Evolutionary conservation across 176 grass and related monocot genomes (phyloP), one percentile per base, ranked within the genome.

Genomic region (Lolium perenne): DNA sequence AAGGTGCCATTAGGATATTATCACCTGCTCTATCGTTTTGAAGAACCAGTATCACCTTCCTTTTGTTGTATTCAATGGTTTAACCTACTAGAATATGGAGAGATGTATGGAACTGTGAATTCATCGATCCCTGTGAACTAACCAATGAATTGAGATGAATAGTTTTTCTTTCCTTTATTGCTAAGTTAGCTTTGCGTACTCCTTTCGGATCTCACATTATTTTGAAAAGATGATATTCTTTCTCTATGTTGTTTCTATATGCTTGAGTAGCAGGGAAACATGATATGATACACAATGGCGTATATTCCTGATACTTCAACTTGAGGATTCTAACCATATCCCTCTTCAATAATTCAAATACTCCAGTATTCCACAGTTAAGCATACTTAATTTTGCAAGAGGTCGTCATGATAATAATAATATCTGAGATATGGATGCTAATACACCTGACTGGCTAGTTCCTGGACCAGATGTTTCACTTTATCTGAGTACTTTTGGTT

Each of bases 121-220:
- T 25, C 32, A 9, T 55, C 11, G 1, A 57, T 18, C 65, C 38
- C 2, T 79, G 20, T 74, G 57, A 74, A 80, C 47, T 48, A 16
- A 45, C 57, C 71, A 45, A 20, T 65, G 23, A 74, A 74, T 72
- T 79, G 49, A 51, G 50, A 81, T 83, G 80, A 88, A 77, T 59
- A 57, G 3, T 41, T 41, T 41, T n/a, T n/a, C n/a, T 25, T 55
- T 35, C 13, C 13, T 26, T 70, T 38, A 3, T 22, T 82, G 55
- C 64, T 38, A 6, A 74, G 74, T 38, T 80, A 83, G 22, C 38
- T 21, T 79, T 26, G 1, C 25, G 20, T 22, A 38, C 7, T 21
- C 25, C 22, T 58, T 46, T 18, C 53, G n/a, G 41, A 12, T 46
- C 10, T 38, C 5, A 41, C 62, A 22, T 41, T 77, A 66, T 46